Evolutionary conservation across 306 rosid genomes (phyloP).

Genomic region (Fagus sylvatica): DNA sequence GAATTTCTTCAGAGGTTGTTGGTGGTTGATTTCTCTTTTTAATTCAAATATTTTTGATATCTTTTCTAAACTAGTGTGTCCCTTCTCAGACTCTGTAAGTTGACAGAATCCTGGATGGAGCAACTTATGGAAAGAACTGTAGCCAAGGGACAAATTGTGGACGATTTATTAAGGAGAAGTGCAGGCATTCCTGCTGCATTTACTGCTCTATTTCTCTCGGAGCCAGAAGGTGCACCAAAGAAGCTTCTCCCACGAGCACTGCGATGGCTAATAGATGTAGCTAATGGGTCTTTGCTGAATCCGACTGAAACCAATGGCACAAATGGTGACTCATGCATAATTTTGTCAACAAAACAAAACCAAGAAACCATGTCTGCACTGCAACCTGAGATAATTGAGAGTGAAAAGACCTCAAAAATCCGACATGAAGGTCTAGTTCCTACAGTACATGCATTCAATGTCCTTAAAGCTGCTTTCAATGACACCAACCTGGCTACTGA

Average conservation of each 20-base stretch:
- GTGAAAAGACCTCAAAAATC: slow-evolving; percentile 58
- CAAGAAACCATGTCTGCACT: slow-evolving; percentile 31
- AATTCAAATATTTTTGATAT: background rate
- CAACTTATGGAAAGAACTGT: slow-evolving; percentile 92
- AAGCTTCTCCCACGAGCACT: slow-evolving; percentile 89
- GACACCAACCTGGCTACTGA: slow-evolving; percentile 92
- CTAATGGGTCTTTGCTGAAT: slow-evolving; percentile 56
- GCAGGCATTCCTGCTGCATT: slow-evolving; percentile 99
- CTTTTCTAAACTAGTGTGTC: slow-evolving; percentile 22
- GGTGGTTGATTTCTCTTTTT: background rate
- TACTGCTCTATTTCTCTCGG: slow-evolving; percentile 90
- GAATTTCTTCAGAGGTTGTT: background rate
- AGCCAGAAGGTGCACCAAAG: slow-evolving; percentile 98
- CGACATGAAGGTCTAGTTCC: slow-evolving; percentile 98
- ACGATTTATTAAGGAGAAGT: slow-evolving; percentile 95
- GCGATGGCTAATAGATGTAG: slow-evolving; percentile 90
- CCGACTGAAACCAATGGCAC: slow-evolving; percentile 42
- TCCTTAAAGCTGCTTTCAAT: slow-evolving; percentile 87
- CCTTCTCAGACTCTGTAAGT: slow-evolving; percentile 70
- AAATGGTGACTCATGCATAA: slow-evolving; percentile 37
- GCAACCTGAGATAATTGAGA: slow-evolving; percentile 41
- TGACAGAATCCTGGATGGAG: slow-evolving; percentile 96
- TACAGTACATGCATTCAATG: slow-evolving; percentile 91
- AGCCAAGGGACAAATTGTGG: slow-evolving; percentile 85
- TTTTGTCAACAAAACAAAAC: slow-evolving; percentile 26